phyloP scores from a whole-genome alignment of 176 grass and related monocot genomes.

The Oryza brachyantha region DNA sequence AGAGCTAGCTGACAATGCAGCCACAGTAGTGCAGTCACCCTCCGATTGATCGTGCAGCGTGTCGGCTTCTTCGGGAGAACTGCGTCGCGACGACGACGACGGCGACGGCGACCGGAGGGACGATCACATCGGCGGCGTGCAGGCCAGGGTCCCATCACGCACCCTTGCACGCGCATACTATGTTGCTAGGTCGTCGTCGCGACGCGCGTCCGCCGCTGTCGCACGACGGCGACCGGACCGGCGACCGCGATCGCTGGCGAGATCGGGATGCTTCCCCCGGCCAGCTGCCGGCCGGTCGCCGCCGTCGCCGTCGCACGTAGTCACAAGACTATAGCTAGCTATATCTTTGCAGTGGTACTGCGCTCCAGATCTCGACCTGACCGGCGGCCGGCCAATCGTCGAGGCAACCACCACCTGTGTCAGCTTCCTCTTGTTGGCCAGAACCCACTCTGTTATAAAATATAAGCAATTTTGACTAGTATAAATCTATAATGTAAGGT shows the following conservation, averaged over 20 bases:
- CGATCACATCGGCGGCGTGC: neutral
- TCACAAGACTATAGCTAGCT: neutral
- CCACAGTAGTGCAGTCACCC: neutral
- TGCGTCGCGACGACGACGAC: neutral
- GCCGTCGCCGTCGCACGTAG: slow-evolving; percentile 26
- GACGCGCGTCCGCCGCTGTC: neutral
- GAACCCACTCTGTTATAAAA: too few relatives aligned
- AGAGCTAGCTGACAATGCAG: neutral
- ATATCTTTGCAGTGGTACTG: too few relatives aligned
- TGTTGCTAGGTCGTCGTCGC: neutral
- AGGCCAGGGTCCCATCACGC: neutral
- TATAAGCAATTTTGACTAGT: too few relatives aligned
- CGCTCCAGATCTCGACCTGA: neutral
- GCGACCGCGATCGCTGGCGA: slow-evolving; percentile 2
- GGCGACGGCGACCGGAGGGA: neutral
- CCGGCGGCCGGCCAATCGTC: neutral
- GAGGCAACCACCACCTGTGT: neutral
- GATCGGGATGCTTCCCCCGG: slow-evolving; percentile 33
- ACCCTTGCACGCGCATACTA: neutral
- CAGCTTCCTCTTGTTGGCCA: neutral
- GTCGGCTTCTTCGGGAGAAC: neutral
- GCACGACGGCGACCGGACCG: slow-evolving; percentile 22
- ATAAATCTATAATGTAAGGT: too few relatives aligned
- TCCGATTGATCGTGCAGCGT: slow-evolving; percentile 5
- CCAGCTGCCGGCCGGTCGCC: neutral